Percentiles rank a stretch among this genome's conserved stretches.
These are phyloP conservation scores for Flaveria trinervia DNA, from an alignment of 129 eudicot species.

Conservation along the genomic window DNA sequence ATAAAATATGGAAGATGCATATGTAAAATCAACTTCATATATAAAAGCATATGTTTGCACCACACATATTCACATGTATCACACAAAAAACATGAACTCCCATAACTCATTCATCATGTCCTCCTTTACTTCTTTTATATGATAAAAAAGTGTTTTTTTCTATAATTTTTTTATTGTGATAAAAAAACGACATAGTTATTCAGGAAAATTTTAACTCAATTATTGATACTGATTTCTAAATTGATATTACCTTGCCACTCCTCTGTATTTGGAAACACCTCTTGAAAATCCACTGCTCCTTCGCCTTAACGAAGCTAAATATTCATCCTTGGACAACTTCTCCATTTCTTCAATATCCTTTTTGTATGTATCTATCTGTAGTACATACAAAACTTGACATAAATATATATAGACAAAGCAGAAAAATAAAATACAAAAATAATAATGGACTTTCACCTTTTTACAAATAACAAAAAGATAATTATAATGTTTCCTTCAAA, in stretches of 20 bases:
- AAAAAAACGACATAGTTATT: not conserved
- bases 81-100: slow-evolving; percentile 35
- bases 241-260: slow-evolving; percentile 75
- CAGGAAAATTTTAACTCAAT: not conserved
- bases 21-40: slow-evolving; percentile 22
- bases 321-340: slow-evolving; percentile 67
- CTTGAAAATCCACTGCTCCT: slow-evolving; percentile 89
- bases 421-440: not conserved
- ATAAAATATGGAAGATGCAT: slow-evolving; percentile 9
- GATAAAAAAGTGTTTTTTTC: not conserved
- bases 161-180: not conserved
- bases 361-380: slow-evolving; percentile 60
- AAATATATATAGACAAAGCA: slow-evolving; percentile 1
- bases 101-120: slow-evolving; percentile 31
- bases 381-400: slow-evolving; percentile 5
- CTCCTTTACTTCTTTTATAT: not conserved
- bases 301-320: slow-evolving; percentile 66
- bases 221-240: not conserved
- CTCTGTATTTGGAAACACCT: slow-evolving; percentile 94
- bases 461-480: not conserved
- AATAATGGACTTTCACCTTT: not conserved
- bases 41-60: slow-evolving; percentile 21
- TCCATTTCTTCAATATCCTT: slow-evolving; percentile 77
- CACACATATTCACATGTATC: slow-evolving; percentile 34
- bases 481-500: not conserved